These are phyloP conservation scores for Furcasterigmium sp. DNA, from an alignment of 2,329 filamentous ascomycete genomes.

Conservation along the genomic window DNA sequence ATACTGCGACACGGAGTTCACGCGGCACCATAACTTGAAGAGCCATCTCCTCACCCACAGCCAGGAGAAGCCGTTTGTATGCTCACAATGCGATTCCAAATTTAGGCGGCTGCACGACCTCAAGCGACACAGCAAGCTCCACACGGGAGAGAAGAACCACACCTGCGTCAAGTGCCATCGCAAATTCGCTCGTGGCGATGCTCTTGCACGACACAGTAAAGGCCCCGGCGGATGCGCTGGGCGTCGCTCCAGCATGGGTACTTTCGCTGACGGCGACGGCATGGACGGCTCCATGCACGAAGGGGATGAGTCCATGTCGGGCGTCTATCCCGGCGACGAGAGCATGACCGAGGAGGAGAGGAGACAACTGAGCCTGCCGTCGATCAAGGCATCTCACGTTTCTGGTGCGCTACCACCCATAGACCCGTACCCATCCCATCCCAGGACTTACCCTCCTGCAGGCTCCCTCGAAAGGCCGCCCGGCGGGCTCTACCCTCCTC, in stretches of 20 bases:
- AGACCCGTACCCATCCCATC: constrained; percentile 53
- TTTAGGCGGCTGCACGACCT: constrained; percentile 92
- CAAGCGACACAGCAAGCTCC: constrained; percentile 93
- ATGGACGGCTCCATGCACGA: constrained; percentile 47
- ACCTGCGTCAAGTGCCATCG: constrained; percentile 92
- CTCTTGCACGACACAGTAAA: constrained; percentile 89
- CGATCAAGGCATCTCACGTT: constrained; percentile 68
- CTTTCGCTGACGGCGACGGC: constrained; percentile 76
- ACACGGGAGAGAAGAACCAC: constrained; percentile 93
- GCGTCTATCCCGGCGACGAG: constrained; percentile 42
- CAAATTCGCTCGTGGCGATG: constrained; percentile 92
- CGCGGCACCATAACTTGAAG: constrained; percentile 94
- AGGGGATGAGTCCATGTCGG: constrained; percentile 52
- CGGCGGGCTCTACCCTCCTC: constrained; percentile 58
- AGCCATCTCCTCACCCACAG: constrained; percentile 96
- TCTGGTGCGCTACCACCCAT: constrained; percentile 38
- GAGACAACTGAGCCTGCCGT: constrained; percentile 62
- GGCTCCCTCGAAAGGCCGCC: constrained; percentile 43
- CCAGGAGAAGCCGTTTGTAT: constrained; percentile 96
- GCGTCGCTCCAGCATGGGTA: constrained; percentile 77
- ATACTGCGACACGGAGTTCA: constrained; percentile 95
- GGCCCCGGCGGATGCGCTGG: constrained; percentile 94
- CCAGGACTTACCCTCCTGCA: constrained; percentile 75
- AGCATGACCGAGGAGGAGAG: constrained; percentile 53
- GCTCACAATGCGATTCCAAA: constrained; percentile 85